phyloP scores from a whole-genome alignment of 75 land plant genomes.

The Sequoia sempervirens region DNA sequence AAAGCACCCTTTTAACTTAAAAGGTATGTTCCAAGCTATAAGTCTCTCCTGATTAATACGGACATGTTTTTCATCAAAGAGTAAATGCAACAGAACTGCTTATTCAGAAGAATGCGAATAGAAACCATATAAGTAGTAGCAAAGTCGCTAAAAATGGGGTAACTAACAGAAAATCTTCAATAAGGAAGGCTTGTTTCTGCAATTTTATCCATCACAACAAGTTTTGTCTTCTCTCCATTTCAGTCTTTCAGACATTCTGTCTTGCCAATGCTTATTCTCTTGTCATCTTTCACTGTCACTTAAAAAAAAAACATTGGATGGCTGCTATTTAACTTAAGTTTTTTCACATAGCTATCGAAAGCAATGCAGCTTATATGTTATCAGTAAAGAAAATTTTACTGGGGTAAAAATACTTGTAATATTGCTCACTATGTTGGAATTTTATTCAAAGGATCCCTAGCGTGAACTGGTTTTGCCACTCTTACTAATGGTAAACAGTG shows the following conservation, averaged over 20 bases:
- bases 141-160: background rate
- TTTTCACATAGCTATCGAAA: background rate
- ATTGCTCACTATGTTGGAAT: too few species aligned
- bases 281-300: background rate
- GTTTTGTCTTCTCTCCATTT: background rate
- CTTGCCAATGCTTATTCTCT: background rate
- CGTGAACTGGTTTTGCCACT: too few species aligned
- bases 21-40: background rate
- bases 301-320: background rate
- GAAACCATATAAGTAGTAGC: background rate
- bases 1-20: background rate
- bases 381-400: background rate
- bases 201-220: background rate
- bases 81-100: background rate
- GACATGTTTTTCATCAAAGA: background rate
- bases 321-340: background rate
- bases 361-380: background rate
- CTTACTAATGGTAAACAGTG: too few species aligned
- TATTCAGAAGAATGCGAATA: background rate
- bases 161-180: background rate
- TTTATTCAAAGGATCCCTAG: too few species aligned
- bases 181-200: background rate
- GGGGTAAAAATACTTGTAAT: too few species aligned
- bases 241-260: background rate
- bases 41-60: background rate